Percentiles rank a stretch among this genome's conserved stretches.
Conservation (phyloP, 164 flowering plant species). For the Vitis rupestris region DNA sequence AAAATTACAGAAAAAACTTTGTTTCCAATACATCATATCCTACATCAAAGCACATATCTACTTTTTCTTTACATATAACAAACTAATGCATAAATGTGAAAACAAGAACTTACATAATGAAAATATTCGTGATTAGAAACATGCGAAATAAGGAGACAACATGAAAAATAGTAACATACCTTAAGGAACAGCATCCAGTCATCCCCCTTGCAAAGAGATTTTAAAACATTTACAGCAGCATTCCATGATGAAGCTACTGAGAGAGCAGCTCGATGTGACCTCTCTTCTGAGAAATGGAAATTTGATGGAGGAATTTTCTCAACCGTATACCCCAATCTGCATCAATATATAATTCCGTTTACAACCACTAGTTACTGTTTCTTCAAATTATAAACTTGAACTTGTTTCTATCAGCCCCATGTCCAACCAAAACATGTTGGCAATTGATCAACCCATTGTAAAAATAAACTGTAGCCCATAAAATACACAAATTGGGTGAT, state of each 20-base stretch:
- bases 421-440: no score
- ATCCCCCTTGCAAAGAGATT: constrained; percentile 70
- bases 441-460: no score
- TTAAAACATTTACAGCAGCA: constrained; percentile 39
- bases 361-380: neutral
- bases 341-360: constrained; percentile 14
- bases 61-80: neutral
- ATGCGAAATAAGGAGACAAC: neutral
- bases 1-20: no score
- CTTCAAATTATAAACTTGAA: neutral
- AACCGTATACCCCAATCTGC: constrained; percentile 73
- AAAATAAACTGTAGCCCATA: neutral
- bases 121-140: neutral
- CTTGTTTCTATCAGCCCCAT: neutral
- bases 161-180: constrained; percentile 33
- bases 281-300: constrained; percentile 69
- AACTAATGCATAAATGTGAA: neutral
- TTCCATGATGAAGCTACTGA: constrained; percentile 69
- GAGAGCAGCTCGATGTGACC: constrained; percentile 40
- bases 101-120: neutral
- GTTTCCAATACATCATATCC: no score
- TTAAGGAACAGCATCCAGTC: constrained; percentile 70
- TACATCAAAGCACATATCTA: no score
- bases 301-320: constrained; percentile 66
- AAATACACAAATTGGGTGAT: neutral